Conservation (phyloP, 2,329 filamentous ascomycete species). For the Orbilia brochopaga region DNA sequence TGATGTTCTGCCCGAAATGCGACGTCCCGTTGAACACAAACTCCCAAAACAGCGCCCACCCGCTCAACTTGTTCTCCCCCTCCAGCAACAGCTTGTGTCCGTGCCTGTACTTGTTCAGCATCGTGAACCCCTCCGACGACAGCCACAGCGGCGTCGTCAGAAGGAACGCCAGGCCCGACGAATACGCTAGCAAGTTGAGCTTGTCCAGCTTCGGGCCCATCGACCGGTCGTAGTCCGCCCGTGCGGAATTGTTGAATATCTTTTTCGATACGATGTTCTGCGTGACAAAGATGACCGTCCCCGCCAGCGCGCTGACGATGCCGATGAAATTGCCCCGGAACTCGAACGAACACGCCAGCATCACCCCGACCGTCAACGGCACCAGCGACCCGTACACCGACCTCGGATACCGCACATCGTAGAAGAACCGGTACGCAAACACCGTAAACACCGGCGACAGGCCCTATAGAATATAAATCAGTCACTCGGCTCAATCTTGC, state of each 20-base stretch:
- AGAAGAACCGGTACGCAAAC: constrained; percentile 85
- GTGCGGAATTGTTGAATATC: constrained; percentile 91
- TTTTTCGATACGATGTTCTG: constrained; percentile 99
- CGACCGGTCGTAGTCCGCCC: constrained; percentile 76
- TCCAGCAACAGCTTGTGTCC: constrained; percentile 80
- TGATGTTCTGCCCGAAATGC: constrained; percentile 94
- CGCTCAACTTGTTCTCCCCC: constrained; percentile 69
- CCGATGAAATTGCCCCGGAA: constrained; percentile 88
- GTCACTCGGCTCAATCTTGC: too few species aligned
- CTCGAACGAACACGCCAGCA: constrained; percentile 91
- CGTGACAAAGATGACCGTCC: constrained; percentile 93
- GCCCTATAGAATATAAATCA: constrained; percentile 60
- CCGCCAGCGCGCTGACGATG: constrained; percentile 84
- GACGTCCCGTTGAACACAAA: constrained; percentile 97
- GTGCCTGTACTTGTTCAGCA: constrained; percentile 77
- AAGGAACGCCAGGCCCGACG: constrained; percentile 88
- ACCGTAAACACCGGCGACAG: constrained; percentile 95
- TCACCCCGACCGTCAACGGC: constrained; percentile 92
- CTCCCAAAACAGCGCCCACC: constrained; percentile 67
- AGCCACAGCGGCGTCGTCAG: constrained; percentile 92
- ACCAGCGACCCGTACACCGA: constrained; percentile 87
- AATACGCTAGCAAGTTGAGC: constrained; percentile 94
- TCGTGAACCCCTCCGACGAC: constrained; percentile 80
- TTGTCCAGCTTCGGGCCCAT: constrained; percentile 82
- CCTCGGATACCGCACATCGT: constrained; percentile 82